Evolutionary conservation across 306 rosid species (phyloP), one percentile per base, ranked within the genome.

Genomic region (Styphnolobium japonicum): DNA sequence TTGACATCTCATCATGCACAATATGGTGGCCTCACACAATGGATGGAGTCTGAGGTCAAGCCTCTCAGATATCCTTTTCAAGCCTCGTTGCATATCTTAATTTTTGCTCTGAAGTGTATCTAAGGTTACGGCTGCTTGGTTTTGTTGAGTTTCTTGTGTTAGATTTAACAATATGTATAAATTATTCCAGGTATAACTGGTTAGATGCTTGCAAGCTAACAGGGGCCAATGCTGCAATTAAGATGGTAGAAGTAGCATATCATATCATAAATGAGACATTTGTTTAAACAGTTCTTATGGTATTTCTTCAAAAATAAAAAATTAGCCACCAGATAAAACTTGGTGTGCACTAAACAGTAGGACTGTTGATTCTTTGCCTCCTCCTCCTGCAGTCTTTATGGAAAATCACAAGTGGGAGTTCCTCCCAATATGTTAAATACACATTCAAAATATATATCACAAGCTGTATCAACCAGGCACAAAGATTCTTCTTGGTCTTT

Each of bases 101-200:
- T 33, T 55, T 56, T 73, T 55, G 12, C 10, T n/a, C 18, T 23
- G 51, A 10, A 74, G 70, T 31, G 16, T 12, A 51, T 43, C 22
- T 16, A 23, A 58, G 27, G 58, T 69, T 68, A 64, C 27, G 21
- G 40, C 53, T 66, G 39, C 48, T 39, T 36, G 6, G 51, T 48
- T 57, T 69, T 57, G 60, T 75, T 42, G 19, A 76, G 79, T 39
- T 36, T 63, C 43, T 70, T 42, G 34, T 29, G 74, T 71, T 52
- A 45, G 68, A 53, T 71, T 82, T 27, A 49, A 23, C 14, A 8
- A 23, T 25, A 12, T 49, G 34, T 45, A 43, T 29, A 69, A 0
- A 51, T 51, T 82, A 15, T 40, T 10, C 23, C 11, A 40, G 39
- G 36, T 64, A 7, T 7, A 40, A 40, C 14, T 52, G 39, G 53